Conservation (phyloP, 345 rosid species). For the Sisymbrium irio region DNA sequence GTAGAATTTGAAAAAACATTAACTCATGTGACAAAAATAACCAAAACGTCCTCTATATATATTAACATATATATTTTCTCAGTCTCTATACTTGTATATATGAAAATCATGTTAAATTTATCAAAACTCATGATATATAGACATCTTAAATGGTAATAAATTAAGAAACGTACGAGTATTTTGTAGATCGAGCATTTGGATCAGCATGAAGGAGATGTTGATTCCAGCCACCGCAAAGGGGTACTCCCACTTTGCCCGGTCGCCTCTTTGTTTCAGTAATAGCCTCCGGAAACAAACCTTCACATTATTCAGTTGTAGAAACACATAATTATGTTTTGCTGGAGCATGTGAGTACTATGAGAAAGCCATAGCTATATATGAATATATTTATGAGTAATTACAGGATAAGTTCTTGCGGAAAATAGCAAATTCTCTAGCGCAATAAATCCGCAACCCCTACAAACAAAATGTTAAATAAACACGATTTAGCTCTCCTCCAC, state of each 20-base stretch:
- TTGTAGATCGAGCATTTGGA: slow-evolving; percentile 85
- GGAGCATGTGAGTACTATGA: not conserved
- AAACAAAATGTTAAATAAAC: not conserved
- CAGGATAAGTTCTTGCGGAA: slow-evolving; percentile 85
- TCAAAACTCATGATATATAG: not conserved
- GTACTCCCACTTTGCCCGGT: slow-evolving; percentile 91
- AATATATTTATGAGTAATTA: slow-evolving; percentile 31
- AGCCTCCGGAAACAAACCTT: slow-evolving; percentile 96
- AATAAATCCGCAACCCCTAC: slow-evolving; percentile 89
- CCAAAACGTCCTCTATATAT: too few species aligned
- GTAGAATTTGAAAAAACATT: too few species aligned
- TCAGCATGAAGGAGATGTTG: slow-evolving; percentile 87
- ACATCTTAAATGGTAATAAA: not conserved
- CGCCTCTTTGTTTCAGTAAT: slow-evolving; percentile 81
- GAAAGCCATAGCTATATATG: not conserved
- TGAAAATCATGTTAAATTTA: too few species aligned
- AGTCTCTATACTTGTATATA: too few species aligned
- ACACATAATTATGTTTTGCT: not conserved
- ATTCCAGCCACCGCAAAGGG: slow-evolving; percentile 99
- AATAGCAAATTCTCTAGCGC: slow-evolving; percentile 87
- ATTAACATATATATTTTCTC: too few species aligned
- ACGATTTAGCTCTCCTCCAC: not conserved
- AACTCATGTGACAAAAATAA: too few species aligned
- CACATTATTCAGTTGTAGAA: slow-evolving; percentile 50
- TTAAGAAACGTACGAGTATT: slow-evolving; percentile 45